phyloP scores from a whole-genome alignment of 2,329 filamentous ascomycete genomes.

The Fusarium concolor region DNA sequence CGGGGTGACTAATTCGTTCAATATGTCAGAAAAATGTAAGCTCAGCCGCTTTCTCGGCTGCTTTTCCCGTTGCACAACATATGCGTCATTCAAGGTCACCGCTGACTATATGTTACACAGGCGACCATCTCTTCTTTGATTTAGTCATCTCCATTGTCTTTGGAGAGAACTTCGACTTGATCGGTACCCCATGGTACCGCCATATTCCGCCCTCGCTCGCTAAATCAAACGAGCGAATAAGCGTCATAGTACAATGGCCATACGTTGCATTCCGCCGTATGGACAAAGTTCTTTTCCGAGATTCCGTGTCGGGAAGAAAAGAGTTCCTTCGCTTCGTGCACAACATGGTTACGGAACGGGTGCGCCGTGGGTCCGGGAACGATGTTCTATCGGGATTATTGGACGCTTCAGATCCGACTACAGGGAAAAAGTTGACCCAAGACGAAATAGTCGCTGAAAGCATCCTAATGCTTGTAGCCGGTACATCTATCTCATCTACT shows the following conservation, averaged over 20 bases:
- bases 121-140: conserved; percentile 6
- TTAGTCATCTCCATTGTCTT: conserved; percentile 1
- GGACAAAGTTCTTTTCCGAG: conserved; percentile 1
- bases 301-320: not conserved
- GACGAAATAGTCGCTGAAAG: not conserved
- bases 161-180: conserved; percentile 8
- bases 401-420: conserved; percentile 1
- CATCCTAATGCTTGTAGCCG: conserved; percentile 8
- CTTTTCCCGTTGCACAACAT: too few species aligned
- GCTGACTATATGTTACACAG: not conserved
- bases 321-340: not conserved
- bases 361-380: not conserved
- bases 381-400: conserved; percentile 5
- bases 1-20: not conserved
- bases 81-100: not conserved
- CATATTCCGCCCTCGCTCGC: conserved; percentile 1
- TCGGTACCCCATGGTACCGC: conserved; percentile 1
- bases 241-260: not conserved
- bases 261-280: conserved; percentile 3
- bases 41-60: too few species aligned
- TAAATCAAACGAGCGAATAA: not conserved
- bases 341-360: conserved; percentile 1
- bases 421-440: conserved; percentile 1
- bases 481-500: not conserved
- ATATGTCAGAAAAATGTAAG: conserved; percentile 8